A percentile compares a stretch with the other conserved stretches of the same genome.
These are phyloP conservation scores for Coix lacrymajobi DNA, from an alignment of 176 grass and related monocot genomes.

Conservation along the genomic window DNA sequence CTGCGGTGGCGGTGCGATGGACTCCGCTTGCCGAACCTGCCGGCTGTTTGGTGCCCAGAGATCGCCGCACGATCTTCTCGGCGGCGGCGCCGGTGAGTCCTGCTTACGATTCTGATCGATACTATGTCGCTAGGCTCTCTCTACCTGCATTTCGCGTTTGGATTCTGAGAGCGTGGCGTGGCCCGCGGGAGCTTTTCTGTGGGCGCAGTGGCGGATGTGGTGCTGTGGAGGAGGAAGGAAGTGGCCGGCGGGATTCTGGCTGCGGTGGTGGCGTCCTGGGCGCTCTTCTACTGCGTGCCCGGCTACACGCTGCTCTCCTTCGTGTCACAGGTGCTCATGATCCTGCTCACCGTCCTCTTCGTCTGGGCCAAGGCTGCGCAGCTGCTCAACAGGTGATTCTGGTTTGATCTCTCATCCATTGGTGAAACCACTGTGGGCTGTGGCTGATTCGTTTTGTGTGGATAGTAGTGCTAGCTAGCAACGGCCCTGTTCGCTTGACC, in stretches of 20 bases:
- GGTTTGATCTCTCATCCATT: background rate
- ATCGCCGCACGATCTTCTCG: slow-evolving; percentile 45
- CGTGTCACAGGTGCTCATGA: slow-evolving; percentile 46
- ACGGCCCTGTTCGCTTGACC: too few species aligned
- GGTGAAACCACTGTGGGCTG: background rate
- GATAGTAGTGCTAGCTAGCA: background rate
- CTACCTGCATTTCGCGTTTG: background rate
- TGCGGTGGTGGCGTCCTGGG: slow-evolving; percentile 19
- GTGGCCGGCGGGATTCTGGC: slow-evolving; percentile 28
- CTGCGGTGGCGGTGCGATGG: slow-evolving; percentile 23
- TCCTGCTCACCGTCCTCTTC: slow-evolving; percentile 59
- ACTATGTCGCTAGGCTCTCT: background rate
- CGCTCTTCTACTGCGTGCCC: slow-evolving; percentile 43
- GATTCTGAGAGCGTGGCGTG: background rate
- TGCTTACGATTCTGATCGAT: background rate
- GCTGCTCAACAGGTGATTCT: slow-evolving; percentile 36
- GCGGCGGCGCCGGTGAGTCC: slow-evolving; percentile 39
- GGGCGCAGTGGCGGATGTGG: slow-evolving; percentile 41
- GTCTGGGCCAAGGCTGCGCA: slow-evolving; percentile 47
- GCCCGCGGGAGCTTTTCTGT: background rate
- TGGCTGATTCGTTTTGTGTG: background rate
- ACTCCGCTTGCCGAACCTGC: background rate
- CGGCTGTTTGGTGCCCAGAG: slow-evolving; percentile 26
- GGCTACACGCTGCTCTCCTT: slow-evolving; percentile 53
- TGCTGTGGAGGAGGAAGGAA: slow-evolving; percentile 47